phyloP scores from a whole-genome alignment of 148 eudicot species.

The Rhododendron henanense region DNA sequence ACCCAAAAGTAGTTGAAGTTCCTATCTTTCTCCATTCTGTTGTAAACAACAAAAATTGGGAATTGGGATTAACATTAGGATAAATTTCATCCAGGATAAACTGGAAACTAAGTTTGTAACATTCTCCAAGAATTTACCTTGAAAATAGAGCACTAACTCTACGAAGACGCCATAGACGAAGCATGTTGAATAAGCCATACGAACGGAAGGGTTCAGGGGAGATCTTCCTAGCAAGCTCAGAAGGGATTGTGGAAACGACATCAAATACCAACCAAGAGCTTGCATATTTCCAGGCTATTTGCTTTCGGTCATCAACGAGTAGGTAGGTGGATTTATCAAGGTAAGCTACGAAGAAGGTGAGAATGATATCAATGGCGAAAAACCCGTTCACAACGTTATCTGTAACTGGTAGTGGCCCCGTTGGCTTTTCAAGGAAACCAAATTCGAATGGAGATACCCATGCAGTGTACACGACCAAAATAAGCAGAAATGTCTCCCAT shows the following conservation, averaged over 20 bases:
- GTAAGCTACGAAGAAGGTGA: conserved; percentile 68
- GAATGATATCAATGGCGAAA: conserved; percentile 55
- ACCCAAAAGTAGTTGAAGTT: conserved; percentile 65
- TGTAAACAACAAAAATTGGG: background rate
- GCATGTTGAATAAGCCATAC: conserved; percentile 79
- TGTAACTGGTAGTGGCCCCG: conserved; percentile 30
- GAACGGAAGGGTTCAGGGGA: conserved; percentile 27
- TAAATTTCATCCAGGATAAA: background rate
- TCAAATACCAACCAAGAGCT: conserved; percentile 52
- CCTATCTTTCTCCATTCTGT: conserved; percentile 68
- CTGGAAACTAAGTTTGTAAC: background rate
- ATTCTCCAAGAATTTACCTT: conserved; percentile 28
- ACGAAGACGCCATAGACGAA: conserved; percentile 85
- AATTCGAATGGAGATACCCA: conserved; percentile 76
- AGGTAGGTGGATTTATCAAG: conserved; percentile 48
- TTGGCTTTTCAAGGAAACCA: conserved; percentile 46
- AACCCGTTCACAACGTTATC: conserved; percentile 65
- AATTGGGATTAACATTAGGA: background rate
- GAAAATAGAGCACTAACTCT: conserved; percentile 73
- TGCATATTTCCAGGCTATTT: conserved; percentile 55
- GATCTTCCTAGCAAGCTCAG: conserved; percentile 42
- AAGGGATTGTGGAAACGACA: conserved; percentile 60
- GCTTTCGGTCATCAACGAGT: conserved; percentile 46
- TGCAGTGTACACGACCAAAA: conserved; percentile 62
- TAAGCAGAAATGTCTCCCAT: conserved; percentile 57